Conservation (phyloP, 108 stramenopile genomes). For the Nitzschia palea region DNA sequence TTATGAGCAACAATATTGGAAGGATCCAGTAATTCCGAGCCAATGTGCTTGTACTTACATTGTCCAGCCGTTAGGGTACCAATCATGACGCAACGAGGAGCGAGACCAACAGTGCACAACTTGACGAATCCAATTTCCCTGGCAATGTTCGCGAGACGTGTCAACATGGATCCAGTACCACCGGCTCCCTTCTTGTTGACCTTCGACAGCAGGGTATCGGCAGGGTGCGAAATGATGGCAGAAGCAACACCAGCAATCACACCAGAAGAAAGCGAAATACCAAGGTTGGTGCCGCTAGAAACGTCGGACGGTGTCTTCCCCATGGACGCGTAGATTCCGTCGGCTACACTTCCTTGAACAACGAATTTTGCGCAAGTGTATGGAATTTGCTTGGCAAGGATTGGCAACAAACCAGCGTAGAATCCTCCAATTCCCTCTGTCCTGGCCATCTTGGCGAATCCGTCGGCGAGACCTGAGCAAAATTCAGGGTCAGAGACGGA, state of each 20-base stretch:
- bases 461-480: constrained; percentile 84
- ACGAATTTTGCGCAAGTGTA: constrained; percentile 99
- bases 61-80: constrained; percentile 98
- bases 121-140: constrained; percentile 94
- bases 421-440: constrained; percentile 91
- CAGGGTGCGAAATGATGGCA: constrained; percentile 99
- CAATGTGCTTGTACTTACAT: constrained; percentile 35
- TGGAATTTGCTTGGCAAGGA: constrained; percentile 98
- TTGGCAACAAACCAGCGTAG: constrained; percentile 95
- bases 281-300: constrained; percentile 60
- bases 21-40: neutral
- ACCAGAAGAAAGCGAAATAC: constrained; percentile 90
- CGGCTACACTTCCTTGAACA: constrained; percentile 94
- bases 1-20: too few relatives aligned
- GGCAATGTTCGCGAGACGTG: constrained; percentile 91
- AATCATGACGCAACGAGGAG: constrained; percentile 98
- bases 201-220: constrained; percentile 98
- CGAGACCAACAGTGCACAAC: constrained; percentile 95
- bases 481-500: constrained; percentile 95
- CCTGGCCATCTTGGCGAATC: constrained; percentile 87
- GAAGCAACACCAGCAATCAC: constrained; percentile 98
- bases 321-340: constrained; percentile 82
- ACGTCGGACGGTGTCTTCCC: constrained; percentile 74
- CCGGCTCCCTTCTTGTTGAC: constrained; percentile 98
- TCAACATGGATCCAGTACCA: constrained; percentile 89